Conservation (phyloP, 2,329 filamentous ascomycete genomes). For the Elsinoe australis region DNA sequence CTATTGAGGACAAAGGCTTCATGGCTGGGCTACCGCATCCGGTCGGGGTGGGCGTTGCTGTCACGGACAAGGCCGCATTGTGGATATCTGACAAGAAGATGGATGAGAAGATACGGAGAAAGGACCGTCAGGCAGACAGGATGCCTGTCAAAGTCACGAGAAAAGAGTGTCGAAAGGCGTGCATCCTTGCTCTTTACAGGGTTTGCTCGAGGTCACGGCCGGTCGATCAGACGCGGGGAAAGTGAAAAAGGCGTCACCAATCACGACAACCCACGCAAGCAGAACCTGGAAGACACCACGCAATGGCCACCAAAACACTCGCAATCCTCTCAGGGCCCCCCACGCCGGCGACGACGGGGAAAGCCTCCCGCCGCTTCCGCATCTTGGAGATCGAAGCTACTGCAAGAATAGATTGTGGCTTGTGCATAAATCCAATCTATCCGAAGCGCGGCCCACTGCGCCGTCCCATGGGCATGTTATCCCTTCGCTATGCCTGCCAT, state of each 20-base stretch:
- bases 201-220: slow-evolving; percentile 7
- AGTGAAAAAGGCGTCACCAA: not conserved
- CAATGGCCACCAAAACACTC: too few species aligned
- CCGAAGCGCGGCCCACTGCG: not conserved
- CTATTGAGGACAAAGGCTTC: slow-evolving; percentile 11
- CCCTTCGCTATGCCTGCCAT: slow-evolving; percentile 8
- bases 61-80: not conserved
- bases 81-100: not conserved
- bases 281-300: not conserved
- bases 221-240: slow-evolving; percentile 13
- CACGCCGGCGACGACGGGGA: slow-evolving; percentile 2
- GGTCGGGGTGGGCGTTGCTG: slow-evolving; percentile 3
- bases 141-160: slow-evolving; percentile 2
- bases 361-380: slow-evolving; percentile 11
- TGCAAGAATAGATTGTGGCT: slow-evolving; percentile 14
- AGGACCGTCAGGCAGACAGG: slow-evolving; percentile 3
- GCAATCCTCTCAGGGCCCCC: too few species aligned
- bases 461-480: not conserved
- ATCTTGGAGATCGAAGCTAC: slow-evolving; percentile 10
- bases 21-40: slow-evolving; percentile 8
- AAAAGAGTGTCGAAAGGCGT: not conserved
- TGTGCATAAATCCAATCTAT: slow-evolving; percentile 2
- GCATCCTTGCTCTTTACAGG: slow-evolving; percentile 15
- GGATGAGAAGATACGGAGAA: not conserved
- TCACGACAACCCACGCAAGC: slow-evolving; percentile 12